These are phyloP conservation scores for Aureobasidium sp. DNA, from an alignment of 2,329 filamentous ascomycete species.

Conservation along the genomic window DNA sequence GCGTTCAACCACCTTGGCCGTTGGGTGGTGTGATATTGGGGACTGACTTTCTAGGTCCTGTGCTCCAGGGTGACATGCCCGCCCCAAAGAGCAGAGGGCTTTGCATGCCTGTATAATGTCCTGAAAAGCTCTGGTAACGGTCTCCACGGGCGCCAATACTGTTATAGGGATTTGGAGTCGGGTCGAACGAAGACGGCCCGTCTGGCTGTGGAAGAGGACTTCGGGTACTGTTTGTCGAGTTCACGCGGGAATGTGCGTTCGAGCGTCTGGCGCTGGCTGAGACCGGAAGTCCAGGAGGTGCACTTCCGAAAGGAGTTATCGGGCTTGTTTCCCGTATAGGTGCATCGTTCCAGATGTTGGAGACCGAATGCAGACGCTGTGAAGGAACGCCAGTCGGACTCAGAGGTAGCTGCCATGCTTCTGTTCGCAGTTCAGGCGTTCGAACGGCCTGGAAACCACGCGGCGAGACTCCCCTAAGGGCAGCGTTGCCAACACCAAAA, in stretches of 20 bases:
- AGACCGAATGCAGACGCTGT: constrained; percentile 26
- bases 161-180: constrained; percentile 21
- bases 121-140: constrained; percentile 19
- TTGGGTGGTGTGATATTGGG: constrained; percentile 18
- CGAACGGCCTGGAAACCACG: background rate
- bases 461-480: background rate
- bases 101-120: constrained; percentile 29
- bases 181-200: constrained; percentile 18
- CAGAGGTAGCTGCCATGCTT: constrained; percentile 4
- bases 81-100: constrained; percentile 38
- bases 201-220: constrained; percentile 22
- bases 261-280: background rate
- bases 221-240: constrained; percentile 36
- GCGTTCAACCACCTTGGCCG: constrained; percentile 15
- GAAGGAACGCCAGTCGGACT: background rate
- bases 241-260: constrained; percentile 34
- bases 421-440: constrained; percentile 10
- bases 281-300: background rate
- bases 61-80: constrained; percentile 33
- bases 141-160: background rate
- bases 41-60: constrained; percentile 15
- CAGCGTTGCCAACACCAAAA: background rate
- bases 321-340: constrained; percentile 10
- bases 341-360: constrained; percentile 25
- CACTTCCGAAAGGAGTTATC: background rate